Evolutionary conservation across 2,329 filamentous ascomycete genomes (phyloP), one percentile per base, ranked within the genome.

Genomic region (Bimuria novae-zelandiae): DNA sequence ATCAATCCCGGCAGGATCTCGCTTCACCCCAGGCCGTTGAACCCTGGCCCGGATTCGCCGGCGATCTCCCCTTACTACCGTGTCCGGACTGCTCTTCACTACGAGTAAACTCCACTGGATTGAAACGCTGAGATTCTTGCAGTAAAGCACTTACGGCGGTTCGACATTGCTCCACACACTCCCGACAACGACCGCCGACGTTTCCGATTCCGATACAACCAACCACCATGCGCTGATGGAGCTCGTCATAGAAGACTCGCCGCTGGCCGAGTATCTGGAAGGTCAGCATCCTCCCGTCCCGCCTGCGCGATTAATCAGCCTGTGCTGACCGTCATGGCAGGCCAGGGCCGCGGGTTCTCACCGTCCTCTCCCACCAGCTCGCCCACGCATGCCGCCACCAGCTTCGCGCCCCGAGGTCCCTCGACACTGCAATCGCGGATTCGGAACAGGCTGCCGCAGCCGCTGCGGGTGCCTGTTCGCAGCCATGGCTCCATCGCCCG

Each of bases 181-280:
- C n/a, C n/a, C n/a, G n/a, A n/a, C n/a, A n/a, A n/a, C n/a, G n/a
- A n/a, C n/a, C n/a, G n/a, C n/a, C n/a, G n/a, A n/a, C n/a, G n/a
- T n/a, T n/a, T n/a, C n/a, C n/a, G n/a, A 56, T 48, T 35, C 40
- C 54, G 42, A 41, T 32, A 35, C 33, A 53, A 40, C 51, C 46
- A 49, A 51, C 44, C 46, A 68, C 33, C 59, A 72, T 72, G 70
- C 64, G 58, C 62, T 61, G 61, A 94, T 97, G 92, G 92, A 96
- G 83, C 86, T 89, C 69, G 82, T 96, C 67, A 85, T 96, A 65
- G 85, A 94, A 77, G 87, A 92, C 77, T 89, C 90, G 72, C 92
- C 92, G 65, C 82, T 97, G 76, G 92, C 91, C 71, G 86, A 89
- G 69, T 94, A 94, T 78, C 85, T 97, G 65, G 88, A 92, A 85